Percentiles rank a stretch among this genome's conserved stretches.
These are phyloP conservation scores for Santalum album DNA, from an alignment of 164 flowering plant species.

Conservation along the genomic window DNA sequence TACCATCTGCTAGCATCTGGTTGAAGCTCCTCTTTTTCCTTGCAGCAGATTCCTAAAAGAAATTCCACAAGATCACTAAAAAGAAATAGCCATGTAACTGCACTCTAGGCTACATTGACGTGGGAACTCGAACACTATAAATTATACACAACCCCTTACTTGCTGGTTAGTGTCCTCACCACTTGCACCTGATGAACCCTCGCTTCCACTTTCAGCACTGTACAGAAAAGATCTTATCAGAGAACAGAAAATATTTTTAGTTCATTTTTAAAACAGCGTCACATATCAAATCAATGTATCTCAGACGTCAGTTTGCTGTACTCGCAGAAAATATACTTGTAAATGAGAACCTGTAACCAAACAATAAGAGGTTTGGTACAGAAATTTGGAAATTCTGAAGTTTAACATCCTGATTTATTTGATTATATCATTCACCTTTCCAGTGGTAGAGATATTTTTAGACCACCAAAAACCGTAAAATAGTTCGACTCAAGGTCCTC, in stretches of 20 bases:
- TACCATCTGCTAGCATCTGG: conserved; percentile 88
- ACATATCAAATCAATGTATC: too few relatives aligned
- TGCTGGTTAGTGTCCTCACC: conserved; percentile 58
- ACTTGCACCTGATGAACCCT: conserved; percentile 65
- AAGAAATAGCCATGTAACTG: not conserved
- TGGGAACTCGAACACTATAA: not conserved
- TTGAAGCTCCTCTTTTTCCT: conserved; percentile 61
- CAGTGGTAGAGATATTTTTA: too few relatives aligned
- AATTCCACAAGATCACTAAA: not conserved
- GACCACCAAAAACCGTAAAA: too few relatives aligned
- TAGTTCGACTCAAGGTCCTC: too few relatives aligned
- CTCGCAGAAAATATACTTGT: too few relatives aligned
- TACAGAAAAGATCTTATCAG: conserved; percentile 8
- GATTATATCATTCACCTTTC: too few relatives aligned
- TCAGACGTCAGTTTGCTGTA: too few relatives aligned
- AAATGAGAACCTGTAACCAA: too few relatives aligned
- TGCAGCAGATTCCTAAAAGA: conserved; percentile 40
- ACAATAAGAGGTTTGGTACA: too few relatives aligned
- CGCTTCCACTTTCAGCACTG: conserved; percentile 84
- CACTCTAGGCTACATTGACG: not conserved
- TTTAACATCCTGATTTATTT: too few relatives aligned
- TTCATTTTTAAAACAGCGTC: too few relatives aligned
- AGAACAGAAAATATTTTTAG: not conserved
- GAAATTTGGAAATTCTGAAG: too few relatives aligned
- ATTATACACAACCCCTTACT: conserved; percentile 20